Evolutionary conservation across 2,329 filamentous ascomycete genomes (phyloP), one percentile per base, ranked within the genome.

Genomic region (Nigrograna mackinnonii): DNA sequence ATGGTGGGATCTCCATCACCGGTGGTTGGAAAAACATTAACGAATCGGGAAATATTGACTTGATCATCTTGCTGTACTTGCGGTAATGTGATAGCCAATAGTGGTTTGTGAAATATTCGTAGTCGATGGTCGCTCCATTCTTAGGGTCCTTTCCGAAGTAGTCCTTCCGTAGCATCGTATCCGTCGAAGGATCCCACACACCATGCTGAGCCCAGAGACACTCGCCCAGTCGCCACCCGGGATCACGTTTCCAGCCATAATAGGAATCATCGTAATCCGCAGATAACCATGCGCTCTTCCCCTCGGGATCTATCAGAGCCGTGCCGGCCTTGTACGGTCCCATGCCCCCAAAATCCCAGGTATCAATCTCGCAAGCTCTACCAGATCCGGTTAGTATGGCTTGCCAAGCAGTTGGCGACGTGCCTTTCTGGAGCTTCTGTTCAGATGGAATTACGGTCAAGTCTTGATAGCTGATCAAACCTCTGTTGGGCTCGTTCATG

Each of bases 191-290:
- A 61, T 99, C 90, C 94, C 94, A 99, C 5, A 99, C 83, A 1
- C 91, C 92, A 66, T 99, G 91, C 62, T 96, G 92, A 3, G 94
- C 92, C 94, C 94, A 99, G 30, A 99, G 68, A 60, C 94, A 97
- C 68, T 95, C 84, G n/a, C 94, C 94, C 14, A 99, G 73, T 66
- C 86, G 91, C 94, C 94, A 99, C 6, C 78, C 85, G 0, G 87
- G 79, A 60, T 95, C 89, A 51, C 94, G 83, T 64, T 87, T 91
- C 84, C 89, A 99, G 24, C 89, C 89, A 66, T 99, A 99, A 50
- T 84, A 82, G 11, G 82, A 85, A 54, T 99, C 94, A 58, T 96
- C 87, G 64, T 92, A 90, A 44, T 83, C 84, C n/a, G 75, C 74
- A 2, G 89, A 84, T 18, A 99, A 71, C 94, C 94, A 99, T 1